Base-by-base conservation (phyloP, 2,329 filamentous ascomycete genomes). In the Diaporthe capsici region DNA sequence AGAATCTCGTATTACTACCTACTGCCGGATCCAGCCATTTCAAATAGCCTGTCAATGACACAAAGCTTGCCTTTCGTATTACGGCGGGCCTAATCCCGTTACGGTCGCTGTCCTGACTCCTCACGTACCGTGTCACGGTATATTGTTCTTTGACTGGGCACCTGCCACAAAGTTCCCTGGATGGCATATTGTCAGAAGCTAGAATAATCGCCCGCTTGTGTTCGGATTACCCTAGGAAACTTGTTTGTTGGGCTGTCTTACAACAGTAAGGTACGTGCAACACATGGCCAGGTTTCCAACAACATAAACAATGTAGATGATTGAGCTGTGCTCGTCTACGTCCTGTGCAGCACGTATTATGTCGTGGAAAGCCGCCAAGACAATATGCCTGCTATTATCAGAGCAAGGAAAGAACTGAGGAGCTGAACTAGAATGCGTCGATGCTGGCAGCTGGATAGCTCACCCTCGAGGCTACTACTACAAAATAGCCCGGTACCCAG, bases 51-150 rank as follows among this genome's bases (percentile, higher is more conserved):
- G 65, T 68, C n/a, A 53, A 53, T 55, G 65, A 70, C 7, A 70
- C 49, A 55, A 70, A 53, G 65, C 65, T 70, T 55, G 37, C 49
- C 28, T 55, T 42, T 70, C 65, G 65, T 70, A 70, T 55, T 22
- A 15, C 49, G n/a, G 49, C n/a, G 15, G 34, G 65, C 34, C 65
- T 53, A 42, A 31, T 28, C 65, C 49, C 17, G 4, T 70, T 42
- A 55, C 49, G n/a, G 65, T n/a, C 55, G 65, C 37, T 42, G 9
- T 55, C 65, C 22, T 28, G 17, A 17, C 13, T 39, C 15, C 49
- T 20, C 13, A 28, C 4, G 28, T 13, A 28, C 9, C 28, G 31
- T 70, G 22, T 28, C 65, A 42, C 28, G 3, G 42, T 49, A 9
- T 49, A 8, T n/a, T 49, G 5, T 67, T 34, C 20, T n/a, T 31